These are phyloP conservation scores for Metschnikowia amazonensis DNA, from an alignment of 805 yeast species.

Conservation along the genomic window DNA sequence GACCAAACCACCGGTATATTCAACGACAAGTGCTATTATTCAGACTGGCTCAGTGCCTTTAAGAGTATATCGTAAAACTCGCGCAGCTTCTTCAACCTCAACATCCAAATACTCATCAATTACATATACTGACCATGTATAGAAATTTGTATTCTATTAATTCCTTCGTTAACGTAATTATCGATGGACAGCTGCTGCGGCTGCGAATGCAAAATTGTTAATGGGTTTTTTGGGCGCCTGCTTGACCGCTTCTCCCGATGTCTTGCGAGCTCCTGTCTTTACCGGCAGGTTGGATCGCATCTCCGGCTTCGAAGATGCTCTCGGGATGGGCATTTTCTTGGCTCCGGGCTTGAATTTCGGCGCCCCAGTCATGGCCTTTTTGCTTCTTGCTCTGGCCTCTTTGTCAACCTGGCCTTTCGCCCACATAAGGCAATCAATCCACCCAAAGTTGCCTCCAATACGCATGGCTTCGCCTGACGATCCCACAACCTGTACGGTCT, in stretches of 20 bases:
- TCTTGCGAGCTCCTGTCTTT: conserved; percentile 1
- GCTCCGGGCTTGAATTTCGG: neutral
- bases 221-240: conserved; percentile 10
- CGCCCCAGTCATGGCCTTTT: neutral
- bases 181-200: conserved; percentile 41
- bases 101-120: no score
- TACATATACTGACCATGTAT: neutral
- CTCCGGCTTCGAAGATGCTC: neutral
- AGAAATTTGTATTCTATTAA: neutral
- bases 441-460: conserved; percentile 48
- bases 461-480: conserved; percentile 26
- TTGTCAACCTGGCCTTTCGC: conserved; percentile 51
- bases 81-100: no score
- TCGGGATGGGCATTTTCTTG: neutral
- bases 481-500: conserved; percentile 28
- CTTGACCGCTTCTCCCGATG: conserved; percentile 1
- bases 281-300: neutral
- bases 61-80: conserved; percentile 4
- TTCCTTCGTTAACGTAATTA: neutral
- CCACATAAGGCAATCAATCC: conserved; percentile 68
- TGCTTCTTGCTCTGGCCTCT: conserved; percentile 5
- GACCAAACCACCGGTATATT: conserved; percentile 32
- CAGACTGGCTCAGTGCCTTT: conserved; percentile 35
- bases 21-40: conserved; percentile 35
- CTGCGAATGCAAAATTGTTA: conserved; percentile 43